These are phyloP conservation scores for Cyphellophora europaea DNA, from an alignment of 2,329 filamentous ascomycete species.

Conservation along the genomic window DNA sequence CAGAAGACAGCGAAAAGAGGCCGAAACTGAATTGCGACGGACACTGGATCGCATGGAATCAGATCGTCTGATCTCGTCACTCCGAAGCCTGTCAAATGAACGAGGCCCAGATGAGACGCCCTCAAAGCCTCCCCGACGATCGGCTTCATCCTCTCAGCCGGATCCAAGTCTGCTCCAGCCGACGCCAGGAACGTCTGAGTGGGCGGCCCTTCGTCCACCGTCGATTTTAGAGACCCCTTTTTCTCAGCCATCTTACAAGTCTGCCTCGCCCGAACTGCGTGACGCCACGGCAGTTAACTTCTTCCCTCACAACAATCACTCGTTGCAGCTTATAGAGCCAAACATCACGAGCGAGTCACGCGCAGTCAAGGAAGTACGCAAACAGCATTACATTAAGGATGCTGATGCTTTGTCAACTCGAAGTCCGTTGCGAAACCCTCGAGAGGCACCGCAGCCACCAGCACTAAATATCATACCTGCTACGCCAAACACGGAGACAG, in stretches of 20 bases:
- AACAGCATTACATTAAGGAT: constrained; percentile 18
- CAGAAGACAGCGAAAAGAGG: constrained; percentile 19
- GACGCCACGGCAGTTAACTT: constrained; percentile 53
- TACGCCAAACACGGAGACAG: constrained; percentile 34
- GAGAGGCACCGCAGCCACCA: constrained; percentile 48
- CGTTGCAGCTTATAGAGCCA: constrained; percentile 55
- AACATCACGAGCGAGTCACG: constrained; percentile 22
- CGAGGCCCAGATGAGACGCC: background rate
- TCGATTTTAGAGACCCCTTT: constrained; percentile 41
- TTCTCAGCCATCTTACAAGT: constrained; percentile 32
- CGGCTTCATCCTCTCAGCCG: background rate
- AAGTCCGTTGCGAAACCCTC: constrained; percentile 50
- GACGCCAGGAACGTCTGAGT: constrained; percentile 23
- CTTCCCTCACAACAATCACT: constrained; percentile 55
- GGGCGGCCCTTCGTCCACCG: constrained; percentile 34
- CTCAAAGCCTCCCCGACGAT: background rate
- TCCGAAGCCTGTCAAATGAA: background rate
- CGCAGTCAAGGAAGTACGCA: constrained; percentile 22
- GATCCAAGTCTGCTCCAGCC: constrained; percentile 1
- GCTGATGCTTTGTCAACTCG: constrained; percentile 30
- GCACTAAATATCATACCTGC: constrained; percentile 46
- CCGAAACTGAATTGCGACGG: constrained; percentile 16
- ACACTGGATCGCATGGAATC: constrained; percentile 20
- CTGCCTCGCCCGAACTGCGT: constrained; percentile 47
- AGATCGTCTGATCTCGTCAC: constrained; percentile 9